Conservation (phyloP, 108 stramenopile species). For the Nannochloropsis gaditana region DNA sequence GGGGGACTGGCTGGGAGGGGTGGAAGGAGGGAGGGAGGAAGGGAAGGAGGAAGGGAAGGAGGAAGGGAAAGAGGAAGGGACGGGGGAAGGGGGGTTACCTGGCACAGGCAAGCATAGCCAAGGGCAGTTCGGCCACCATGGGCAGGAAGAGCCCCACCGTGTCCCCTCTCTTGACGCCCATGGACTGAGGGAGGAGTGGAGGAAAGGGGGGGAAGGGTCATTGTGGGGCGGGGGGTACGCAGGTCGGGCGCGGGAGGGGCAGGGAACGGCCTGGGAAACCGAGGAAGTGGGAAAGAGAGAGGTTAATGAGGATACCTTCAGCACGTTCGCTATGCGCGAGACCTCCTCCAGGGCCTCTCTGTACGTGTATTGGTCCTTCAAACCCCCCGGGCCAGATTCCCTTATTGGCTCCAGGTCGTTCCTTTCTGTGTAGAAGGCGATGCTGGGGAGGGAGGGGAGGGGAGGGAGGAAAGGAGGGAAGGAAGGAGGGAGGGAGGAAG, state of each 20-base stretch:
- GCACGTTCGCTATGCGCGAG: constrained; percentile 24
- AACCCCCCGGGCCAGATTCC: background rate
- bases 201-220: background rate
- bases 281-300: background rate
- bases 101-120: constrained; percentile 39
- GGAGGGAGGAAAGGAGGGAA: background rate
- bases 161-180: constrained; percentile 45
- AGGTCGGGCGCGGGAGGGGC: background rate
- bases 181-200: background rate
- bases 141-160: constrained; percentile 39
- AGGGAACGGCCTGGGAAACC: background rate
- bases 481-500: too few species aligned
- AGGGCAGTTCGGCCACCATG: constrained; percentile 41
- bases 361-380: constrained; percentile 22
- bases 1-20: too few species aligned
- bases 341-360: constrained; percentile 26
- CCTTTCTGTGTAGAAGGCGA: constrained; percentile 25
- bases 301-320: background rate
- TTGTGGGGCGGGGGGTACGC: too few species aligned
- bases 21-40: background rate
- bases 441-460: background rate
- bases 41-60: background rate
- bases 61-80: background rate
- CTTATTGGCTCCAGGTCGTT: constrained; percentile 22
- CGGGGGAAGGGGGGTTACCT: background rate